These are phyloP conservation scores for Phytophthora litchii DNA, from an alignment of 352 stramenopile genomes.

Conservation along the genomic window DNA sequence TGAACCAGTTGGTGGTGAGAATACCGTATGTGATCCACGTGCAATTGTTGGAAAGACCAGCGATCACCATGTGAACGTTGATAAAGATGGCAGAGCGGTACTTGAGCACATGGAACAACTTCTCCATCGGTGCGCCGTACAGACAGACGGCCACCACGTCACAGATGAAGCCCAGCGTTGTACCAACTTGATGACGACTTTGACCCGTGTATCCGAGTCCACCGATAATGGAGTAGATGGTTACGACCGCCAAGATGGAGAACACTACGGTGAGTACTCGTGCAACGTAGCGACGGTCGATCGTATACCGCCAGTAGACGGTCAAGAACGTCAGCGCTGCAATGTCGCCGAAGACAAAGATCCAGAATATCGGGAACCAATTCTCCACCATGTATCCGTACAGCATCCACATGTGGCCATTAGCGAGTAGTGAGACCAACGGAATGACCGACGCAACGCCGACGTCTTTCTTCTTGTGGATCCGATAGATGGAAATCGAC, in stretches of 20 bases:
- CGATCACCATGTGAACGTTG: conserved; percentile 51
- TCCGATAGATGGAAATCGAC: conserved; percentile 39
- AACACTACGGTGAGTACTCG: conserved; percentile 25
- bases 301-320: conserved; percentile 52
- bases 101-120: conserved; percentile 44
- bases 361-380: conserved; percentile 51
- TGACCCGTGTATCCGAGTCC: conserved; percentile 36
- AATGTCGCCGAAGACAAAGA: conserved; percentile 43
- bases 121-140: conserved; percentile 47
- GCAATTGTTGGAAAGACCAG: conserved; percentile 47
- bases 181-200: conserved; percentile 23
- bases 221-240: conserved; percentile 44
- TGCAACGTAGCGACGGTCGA: conserved; percentile 25
- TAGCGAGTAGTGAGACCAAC: conserved; percentile 41
- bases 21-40: conserved; percentile 45
- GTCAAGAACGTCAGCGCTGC: conserved; percentile 38
- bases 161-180: conserved; percentile 32
- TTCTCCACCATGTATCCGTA: conserved; percentile 50
- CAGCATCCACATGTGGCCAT: conserved; percentile 47
- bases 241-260: conserved; percentile 28
- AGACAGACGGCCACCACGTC: conserved; percentile 41
- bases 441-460: conserved; percentile 42
- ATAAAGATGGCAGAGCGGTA: conserved; percentile 49
- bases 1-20: conserved; percentile 38
- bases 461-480: conserved; percentile 41